These are phyloP conservation scores for Oryza nivara DNA, from an alignment of 176 grass and related monocot species.

Conservation along the genomic window DNA sequence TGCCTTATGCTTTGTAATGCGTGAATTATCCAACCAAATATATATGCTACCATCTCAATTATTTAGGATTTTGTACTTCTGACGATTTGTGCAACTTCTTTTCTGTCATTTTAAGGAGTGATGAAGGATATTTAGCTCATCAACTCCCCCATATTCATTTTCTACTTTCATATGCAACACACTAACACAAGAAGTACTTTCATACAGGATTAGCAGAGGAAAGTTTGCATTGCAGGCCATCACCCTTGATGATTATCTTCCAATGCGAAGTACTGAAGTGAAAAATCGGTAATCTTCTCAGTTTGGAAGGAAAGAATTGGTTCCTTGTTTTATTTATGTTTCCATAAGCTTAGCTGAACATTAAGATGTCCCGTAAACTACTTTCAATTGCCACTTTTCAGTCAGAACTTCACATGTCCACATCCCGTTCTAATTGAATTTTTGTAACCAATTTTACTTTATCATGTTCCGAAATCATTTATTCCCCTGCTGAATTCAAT, in stretches of 20 bases:
- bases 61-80: neutral
- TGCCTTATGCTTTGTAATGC: neutral
- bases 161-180: neutral
- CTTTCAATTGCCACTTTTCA: neutral
- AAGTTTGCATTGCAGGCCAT: constrained; percentile 51
- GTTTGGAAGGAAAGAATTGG: neutral
- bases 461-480: constrained; percentile 2
- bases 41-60: neutral
- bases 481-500: neutral
- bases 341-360: neutral
- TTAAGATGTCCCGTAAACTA: neutral
- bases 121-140: neutral
- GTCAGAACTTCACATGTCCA: neutral
- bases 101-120: neutral
- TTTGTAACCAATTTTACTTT: neutral
- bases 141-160: neutral
- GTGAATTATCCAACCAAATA: neutral
- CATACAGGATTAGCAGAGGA: constrained; percentile 63
- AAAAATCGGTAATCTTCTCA: constrained; percentile 66
- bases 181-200: constrained; percentile 7
- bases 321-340: constrained; percentile 20
- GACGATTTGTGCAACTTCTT: neutral
- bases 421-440: constrained; percentile 4
- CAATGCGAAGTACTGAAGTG: constrained; percentile 90
- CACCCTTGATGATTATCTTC: constrained; percentile 73